phyloP scores from a whole-genome alignment of 495 filamentous ascomycete genomes.

The Daldinia decipiens region DNA sequence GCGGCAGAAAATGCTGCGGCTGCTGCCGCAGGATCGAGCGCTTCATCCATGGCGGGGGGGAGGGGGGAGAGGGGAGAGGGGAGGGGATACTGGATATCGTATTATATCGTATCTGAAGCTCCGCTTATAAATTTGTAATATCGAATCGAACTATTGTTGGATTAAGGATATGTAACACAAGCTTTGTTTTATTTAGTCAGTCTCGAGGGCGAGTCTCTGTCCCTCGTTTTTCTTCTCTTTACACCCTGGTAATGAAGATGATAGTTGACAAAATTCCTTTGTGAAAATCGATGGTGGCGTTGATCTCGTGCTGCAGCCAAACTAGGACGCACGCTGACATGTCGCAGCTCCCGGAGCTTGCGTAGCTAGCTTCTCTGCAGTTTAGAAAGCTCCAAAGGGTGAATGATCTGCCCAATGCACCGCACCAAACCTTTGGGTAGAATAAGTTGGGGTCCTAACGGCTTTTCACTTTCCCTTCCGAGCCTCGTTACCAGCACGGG shows the following conservation, averaged over 20 bases:
- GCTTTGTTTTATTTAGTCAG: slow-evolving; percentile 9
- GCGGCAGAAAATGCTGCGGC: slow-evolving; percentile 37
- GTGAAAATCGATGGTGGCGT: slow-evolving; percentile 28
- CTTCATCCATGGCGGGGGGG: slow-evolving; percentile 47
- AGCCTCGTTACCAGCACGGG: slow-evolving; percentile 26
- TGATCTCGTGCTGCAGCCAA: slow-evolving; percentile 39
- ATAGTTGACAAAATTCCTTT: slow-evolving; percentile 22
- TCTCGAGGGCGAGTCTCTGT: slow-evolving; percentile 10
- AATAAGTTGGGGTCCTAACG: slow-evolving; percentile 10
- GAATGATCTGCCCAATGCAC: slow-evolving; percentile 29
- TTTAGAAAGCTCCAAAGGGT: slow-evolving; percentile 29
- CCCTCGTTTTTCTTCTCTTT: neutral
- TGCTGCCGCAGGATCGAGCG: slow-evolving; percentile 39
- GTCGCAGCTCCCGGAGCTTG: slow-evolving; percentile 40
- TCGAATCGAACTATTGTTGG: slow-evolving; percentile 7
- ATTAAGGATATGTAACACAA: slow-evolving; percentile 19
- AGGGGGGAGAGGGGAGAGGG: neutral
- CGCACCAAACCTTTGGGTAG: neutral
- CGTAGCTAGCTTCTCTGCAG: slow-evolving; percentile 25
- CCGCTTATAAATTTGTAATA: slow-evolving; percentile 3
- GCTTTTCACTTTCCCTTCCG: slow-evolving; percentile 2
- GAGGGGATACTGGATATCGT: neutral
- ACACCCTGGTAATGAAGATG: slow-evolving; percentile 6
- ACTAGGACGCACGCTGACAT: slow-evolving; percentile 39
- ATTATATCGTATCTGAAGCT: slow-evolving; percentile 2